Base-by-base conservation (phyloP, 108 stramenopile genomes). In the Cyclotella choctawhatcheeana region DNA sequence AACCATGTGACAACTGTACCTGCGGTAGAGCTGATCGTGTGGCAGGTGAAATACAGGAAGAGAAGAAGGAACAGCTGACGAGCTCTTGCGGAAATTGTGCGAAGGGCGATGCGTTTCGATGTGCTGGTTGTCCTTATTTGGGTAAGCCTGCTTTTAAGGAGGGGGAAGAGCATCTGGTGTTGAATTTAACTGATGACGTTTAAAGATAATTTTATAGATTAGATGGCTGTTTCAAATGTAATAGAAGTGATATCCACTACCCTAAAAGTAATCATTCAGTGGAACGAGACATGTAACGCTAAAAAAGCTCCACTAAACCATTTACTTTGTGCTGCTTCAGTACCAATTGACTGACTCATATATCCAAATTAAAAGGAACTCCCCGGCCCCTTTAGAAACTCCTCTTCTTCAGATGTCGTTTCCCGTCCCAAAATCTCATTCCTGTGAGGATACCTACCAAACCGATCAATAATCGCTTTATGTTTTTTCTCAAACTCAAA, bases 51-150 rank as follows among this genome's bases (percentile, higher is more conserved):
- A 53, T 56, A 16, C n/a, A 35, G 71, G 73, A 47, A 18, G 63
- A 65, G 21, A 59, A 44, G 33, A 67, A 64, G 62, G 53, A 52
- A 22, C 70, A 64, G 18, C 71, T 62, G 21, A 83, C 82, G 16
- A 90, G 87, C 32, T 69, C 85, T 12, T 99, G 98, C 81, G 98
- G 98, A n/a, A 97, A 94, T 84, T 99, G 98, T 84, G 85, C 72
- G 51, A 84, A 96, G 81, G 99, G 99, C 32, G 99, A 99, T 82
- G 99, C 99, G 29, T 99, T 99, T 84, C 93, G 99, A n/a, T 99
- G 99, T 79, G 97, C 96, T 2, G 75, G 82, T 18, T 99, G 99
- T 72, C 99, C 99, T 1, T 97, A 95, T 82, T 78, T 97, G 44
- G 99, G 97, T 13, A 93, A 85, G 75, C 99, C 99, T 13, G 95